Percentiles rank a stretch among this genome's conserved stretches.
phyloP scores from a whole-genome alignment of 305 asterid genomes.

The Caryopteris hybrid region DNA sequence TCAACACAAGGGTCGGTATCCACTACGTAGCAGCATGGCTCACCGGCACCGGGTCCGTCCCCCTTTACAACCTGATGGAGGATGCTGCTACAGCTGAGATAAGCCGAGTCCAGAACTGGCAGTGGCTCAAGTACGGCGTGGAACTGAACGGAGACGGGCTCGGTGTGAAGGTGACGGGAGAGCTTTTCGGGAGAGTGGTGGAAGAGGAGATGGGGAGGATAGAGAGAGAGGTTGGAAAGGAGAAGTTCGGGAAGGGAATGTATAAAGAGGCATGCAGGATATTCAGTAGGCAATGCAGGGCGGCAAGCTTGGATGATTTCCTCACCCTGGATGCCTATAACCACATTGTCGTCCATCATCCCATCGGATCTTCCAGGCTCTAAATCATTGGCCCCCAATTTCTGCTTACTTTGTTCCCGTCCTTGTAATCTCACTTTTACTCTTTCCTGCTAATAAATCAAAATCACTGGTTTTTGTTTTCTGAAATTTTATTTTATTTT shows the following conservation, averaged over 20 bases:
- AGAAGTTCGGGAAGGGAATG: conserved; percentile 63
- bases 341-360: conserved; percentile 62
- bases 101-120: conserved; percentile 97
- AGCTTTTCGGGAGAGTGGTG: conserved; percentile 67
- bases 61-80: conserved; percentile 93
- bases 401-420: neutral
- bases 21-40: conserved; percentile 92
- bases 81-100: conserved; percentile 97
- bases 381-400: neutral
- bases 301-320: conserved; percentile 64
- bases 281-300: conserved; percentile 65
- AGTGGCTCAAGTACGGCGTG: conserved; percentile 72
- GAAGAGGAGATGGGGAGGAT: conserved; percentile 91
- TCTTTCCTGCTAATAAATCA: neutral
- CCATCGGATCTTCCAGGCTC: conserved; percentile 47
- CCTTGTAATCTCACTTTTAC: neutral
- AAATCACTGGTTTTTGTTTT: too few species aligned
- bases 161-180: conserved; percentile 59
- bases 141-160: conserved; percentile 78
- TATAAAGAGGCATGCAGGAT: conserved; percentile 70
- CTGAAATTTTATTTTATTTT: too few species aligned
- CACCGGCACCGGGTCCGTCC: conserved; percentile 77
- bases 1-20: conserved; percentile 80
- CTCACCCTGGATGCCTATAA: conserved; percentile 80
- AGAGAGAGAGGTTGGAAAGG: conserved; percentile 68